These are phyloP conservation scores for Tolypocladium ophioglossoides DNA, from an alignment of 2,329 filamentous ascomycete genomes.

Conservation along the genomic window DNA sequence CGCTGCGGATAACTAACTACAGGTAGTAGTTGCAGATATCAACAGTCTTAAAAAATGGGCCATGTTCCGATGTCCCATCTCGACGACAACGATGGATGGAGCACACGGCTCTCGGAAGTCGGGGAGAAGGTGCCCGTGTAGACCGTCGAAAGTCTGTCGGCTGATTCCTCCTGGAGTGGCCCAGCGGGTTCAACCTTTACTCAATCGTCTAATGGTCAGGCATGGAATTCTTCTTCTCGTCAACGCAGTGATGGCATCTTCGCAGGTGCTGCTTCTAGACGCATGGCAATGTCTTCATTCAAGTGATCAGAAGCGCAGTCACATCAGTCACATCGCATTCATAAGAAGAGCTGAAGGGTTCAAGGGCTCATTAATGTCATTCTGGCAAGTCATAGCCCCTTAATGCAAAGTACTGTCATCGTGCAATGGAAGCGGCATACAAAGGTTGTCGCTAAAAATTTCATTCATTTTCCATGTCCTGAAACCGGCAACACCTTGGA, in stretches of 20 bases:
- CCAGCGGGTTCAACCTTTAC: not conserved
- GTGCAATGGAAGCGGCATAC: constrained; percentile 7
- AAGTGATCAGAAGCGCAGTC: not conserved
- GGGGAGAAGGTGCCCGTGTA: not conserved
- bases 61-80: not conserved
- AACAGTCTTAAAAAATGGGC: not conserved
- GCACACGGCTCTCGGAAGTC: not conserved
- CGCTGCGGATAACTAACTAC: too few species aligned
- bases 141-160: not conserved
- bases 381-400: not conserved
- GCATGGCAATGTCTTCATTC: not conserved
- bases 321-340: not conserved
- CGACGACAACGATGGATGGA: not conserved
- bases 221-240: too few species aligned
- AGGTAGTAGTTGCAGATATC: not conserved
- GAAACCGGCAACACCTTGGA: constrained; percentile 30
- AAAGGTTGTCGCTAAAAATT: constrained; percentile 24
- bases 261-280: not conserved
- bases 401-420: not conserved
- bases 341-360: not conserved
- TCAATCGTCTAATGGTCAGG: too few species aligned
- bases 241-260: not conserved
- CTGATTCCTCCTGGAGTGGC: not conserved
- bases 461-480: constrained; percentile 30
- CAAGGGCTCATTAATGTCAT: not conserved